Conservation (phyloP, 768 basidiomycete genomes). For the Favolaschia claudopus region DNA sequence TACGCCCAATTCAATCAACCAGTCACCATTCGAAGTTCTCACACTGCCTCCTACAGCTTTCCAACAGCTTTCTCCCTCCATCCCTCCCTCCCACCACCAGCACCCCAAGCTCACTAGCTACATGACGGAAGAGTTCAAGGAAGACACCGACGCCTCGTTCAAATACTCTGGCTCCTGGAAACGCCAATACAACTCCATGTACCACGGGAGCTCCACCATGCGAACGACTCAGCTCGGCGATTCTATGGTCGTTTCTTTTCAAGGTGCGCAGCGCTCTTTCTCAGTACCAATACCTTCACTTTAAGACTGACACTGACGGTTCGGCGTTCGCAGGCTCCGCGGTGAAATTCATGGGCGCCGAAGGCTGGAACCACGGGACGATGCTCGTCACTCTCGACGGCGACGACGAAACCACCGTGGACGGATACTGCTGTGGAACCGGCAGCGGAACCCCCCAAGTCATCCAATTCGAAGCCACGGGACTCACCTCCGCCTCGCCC, state of each 20-base stretch:
- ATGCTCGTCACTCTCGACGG: conserved; percentile 18
- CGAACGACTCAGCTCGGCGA: conserved; percentile 10
- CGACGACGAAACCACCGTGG: conserved; percentile 7
- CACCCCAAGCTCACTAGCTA: too few relatives aligned
- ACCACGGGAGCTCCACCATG: conserved; percentile 15
- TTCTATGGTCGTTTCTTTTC: conserved; percentile 12
- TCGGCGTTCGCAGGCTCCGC: not conserved
- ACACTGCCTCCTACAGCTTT: too few relatives aligned
- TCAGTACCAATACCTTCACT: too few relatives aligned
- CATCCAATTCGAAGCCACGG: conserved; percentile 12
- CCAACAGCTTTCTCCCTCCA: too few relatives aligned
- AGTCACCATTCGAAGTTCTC: too few relatives aligned
- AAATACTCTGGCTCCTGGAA: conserved; percentile 10
- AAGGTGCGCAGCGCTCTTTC: not conserved
- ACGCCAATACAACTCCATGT: not conserved
- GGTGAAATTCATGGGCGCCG: conserved; percentile 13
- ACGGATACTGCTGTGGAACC: conserved; percentile 15
- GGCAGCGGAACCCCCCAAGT: conserved; percentile 11
- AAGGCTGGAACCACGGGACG: conserved; percentile 20
- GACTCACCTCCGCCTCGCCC: not conserved
- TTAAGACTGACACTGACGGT: too few relatives aligned
- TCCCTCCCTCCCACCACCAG: too few relatives aligned
- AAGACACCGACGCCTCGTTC: conserved; percentile 7
- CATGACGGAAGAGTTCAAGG: conserved; percentile 5
- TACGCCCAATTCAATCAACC: too few relatives aligned